Conservation (phyloP, 257 asterid species). For the Fraxinus excelsior region DNA sequence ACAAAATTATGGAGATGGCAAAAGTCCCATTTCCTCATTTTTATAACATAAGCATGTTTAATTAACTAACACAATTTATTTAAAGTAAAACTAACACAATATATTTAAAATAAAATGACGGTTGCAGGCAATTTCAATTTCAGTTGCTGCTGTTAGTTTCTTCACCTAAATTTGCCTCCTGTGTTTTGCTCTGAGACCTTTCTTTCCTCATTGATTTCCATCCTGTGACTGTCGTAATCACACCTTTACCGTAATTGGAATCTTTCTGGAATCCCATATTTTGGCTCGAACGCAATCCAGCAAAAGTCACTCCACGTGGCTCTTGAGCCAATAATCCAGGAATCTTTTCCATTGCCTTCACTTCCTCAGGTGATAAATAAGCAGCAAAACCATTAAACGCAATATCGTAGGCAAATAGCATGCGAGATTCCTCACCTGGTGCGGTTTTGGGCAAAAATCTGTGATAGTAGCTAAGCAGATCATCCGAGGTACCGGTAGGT, state of each 20-base stretch:
- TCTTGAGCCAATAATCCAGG: conserved; percentile 36
- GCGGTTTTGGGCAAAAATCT: conserved; percentile 38
- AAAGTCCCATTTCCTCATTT: too few relatives aligned
- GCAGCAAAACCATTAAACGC: conserved; percentile 41
- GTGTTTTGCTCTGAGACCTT: too few relatives aligned
- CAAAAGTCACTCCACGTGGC: too few relatives aligned
- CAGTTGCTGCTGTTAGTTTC: too few relatives aligned
- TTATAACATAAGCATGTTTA: too few relatives aligned
- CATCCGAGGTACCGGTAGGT: conserved; percentile 18
- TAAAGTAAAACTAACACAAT: too few relatives aligned
- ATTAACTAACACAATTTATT: too few relatives aligned
- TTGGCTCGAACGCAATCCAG: conserved; percentile 46
- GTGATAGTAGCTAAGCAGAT: conserved; percentile 34
- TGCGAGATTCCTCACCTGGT: conserved; percentile 19
- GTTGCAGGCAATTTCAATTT: too few relatives aligned
- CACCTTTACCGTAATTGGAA: conserved; percentile 53
- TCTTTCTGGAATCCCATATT: conserved; percentile 48
- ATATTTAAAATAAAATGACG: too few relatives aligned
- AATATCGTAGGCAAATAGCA: conserved; percentile 42
- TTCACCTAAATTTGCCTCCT: too few relatives aligned
- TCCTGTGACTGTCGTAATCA: conserved; percentile 19
- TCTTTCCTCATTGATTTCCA: too few relatives aligned
- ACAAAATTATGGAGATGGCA: too few relatives aligned
- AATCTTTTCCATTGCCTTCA: conserved; percentile 29
- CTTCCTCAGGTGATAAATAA: conserved; percentile 28